phyloP scores from a whole-genome alignment of 108 stramenopile genomes.

The Parmales sp. region DNA sequence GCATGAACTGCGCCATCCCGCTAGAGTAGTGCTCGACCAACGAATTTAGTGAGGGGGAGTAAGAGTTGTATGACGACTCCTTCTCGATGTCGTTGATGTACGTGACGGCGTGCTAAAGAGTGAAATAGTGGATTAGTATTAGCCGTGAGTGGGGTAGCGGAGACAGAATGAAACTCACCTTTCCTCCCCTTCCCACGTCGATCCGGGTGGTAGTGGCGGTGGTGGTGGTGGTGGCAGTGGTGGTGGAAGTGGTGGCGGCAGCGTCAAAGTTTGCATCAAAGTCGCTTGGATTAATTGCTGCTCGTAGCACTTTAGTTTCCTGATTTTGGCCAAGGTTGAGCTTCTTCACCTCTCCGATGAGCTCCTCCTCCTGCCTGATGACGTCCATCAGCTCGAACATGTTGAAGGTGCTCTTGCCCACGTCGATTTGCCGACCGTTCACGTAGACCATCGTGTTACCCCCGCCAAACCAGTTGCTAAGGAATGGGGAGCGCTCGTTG shows the following conservation, averaged over 20 bases:
- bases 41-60: too few relatives aligned
- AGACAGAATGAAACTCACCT: too few relatives aligned
- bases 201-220: slow-evolving; percentile 39
- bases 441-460: too few relatives aligned
- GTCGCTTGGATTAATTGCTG: slow-evolving; percentile 7
- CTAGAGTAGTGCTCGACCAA: too few relatives aligned
- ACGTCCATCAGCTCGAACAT: slow-evolving; percentile 63
- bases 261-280: slow-evolving; percentile 19
- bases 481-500: too few relatives aligned
- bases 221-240: neutral
- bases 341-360: slow-evolving; percentile 35
- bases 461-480: too few relatives aligned
- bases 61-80: too few relatives aligned
- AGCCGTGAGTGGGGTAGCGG: too few relatives aligned
- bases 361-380: slow-evolving; percentile 49
- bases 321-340: slow-evolving; percentile 17
- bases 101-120: slow-evolving; percentile 44
- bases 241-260: slow-evolving; percentile 8
- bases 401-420: slow-evolving; percentile 69
- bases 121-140: too few relatives aligned
- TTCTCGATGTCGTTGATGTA: slow-evolving; percentile 75
- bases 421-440: slow-evolving; percentile 47
- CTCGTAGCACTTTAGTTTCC: slow-evolving; percentile 6
- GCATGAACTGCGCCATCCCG: too few relatives aligned
- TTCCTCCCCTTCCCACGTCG: slow-evolving; percentile 63